These are phyloP conservation scores for Lophiostoma macrostomum DNA, from an alignment of 495 filamentous ascomycete species.

Conservation along the genomic window DNA sequence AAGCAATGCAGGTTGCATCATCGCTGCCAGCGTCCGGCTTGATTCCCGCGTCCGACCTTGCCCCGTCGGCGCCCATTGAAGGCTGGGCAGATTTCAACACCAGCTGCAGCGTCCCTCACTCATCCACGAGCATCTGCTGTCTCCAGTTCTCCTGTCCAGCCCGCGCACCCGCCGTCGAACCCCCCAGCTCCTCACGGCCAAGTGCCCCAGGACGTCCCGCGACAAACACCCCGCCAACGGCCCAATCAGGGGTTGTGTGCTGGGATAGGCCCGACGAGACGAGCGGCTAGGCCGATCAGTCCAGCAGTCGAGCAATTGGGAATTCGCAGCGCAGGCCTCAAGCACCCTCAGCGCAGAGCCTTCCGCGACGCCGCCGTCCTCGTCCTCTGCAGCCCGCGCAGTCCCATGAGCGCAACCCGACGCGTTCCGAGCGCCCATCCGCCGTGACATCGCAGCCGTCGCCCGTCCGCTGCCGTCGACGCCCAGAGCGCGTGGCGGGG, in stretches of 20 bases:
- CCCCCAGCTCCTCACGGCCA: neutral
- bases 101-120: neutral
- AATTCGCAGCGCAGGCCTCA: constrained; percentile 21
- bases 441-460: constrained; percentile 1
- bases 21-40: constrained; percentile 5
- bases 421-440: constrained; percentile 24
- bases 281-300: constrained; percentile 32
- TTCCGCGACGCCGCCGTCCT: constrained; percentile 14
- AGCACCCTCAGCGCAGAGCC: constrained; percentile 10
- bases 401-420: constrained; percentile 19
- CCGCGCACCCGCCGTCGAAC: neutral
- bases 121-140: neutral
- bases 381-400: neutral
- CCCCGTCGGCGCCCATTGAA: too few relatives aligned
- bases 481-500: constrained; percentile 18
- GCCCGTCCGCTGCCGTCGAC: constrained; percentile 6
- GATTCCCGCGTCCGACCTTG: too few relatives aligned
- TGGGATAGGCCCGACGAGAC: constrained; percentile 27
- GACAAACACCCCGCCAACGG: constrained; percentile 6
- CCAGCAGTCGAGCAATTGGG: constrained; percentile 32
- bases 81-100: too few relatives aligned
- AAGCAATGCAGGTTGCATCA: constrained; percentile 3
- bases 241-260: constrained; percentile 29
- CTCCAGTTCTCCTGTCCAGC: too few relatives aligned
- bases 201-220: neutral